Percentiles rank a stretch among this genome's conserved stretches.
Evolutionary conservation across 2,329 filamentous ascomycete genomes (phyloP).

Genomic region (Pseudopithomyces chartarum): DNA sequence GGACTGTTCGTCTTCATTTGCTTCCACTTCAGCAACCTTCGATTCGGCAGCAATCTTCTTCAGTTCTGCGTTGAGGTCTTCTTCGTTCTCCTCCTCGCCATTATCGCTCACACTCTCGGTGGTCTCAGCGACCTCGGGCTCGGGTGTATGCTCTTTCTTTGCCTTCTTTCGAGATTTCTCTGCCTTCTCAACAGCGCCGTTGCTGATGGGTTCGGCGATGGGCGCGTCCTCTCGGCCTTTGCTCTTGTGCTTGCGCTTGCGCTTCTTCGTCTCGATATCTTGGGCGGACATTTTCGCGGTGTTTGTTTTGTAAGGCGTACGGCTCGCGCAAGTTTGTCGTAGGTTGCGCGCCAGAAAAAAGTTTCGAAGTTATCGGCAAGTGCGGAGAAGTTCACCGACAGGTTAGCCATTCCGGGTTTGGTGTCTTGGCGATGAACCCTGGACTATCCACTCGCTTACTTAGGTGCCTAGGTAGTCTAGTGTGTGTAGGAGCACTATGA

Average conservation of each 20-base stretch:
- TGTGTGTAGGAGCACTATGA: no score
- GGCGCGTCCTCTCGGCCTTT: conserved; percentile 36
- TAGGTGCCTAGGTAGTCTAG: no score
- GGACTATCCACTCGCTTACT: not conserved
- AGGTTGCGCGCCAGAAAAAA: conserved; percentile 29
- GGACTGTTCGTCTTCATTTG: conserved; percentile 36
- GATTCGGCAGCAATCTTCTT: conserved; percentile 37
- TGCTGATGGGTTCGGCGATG: conserved; percentile 37
- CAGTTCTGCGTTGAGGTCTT: conserved; percentile 41
- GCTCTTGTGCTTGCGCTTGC: conserved; percentile 54
- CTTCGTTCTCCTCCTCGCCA: conserved; percentile 40
- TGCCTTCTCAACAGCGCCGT: conserved; percentile 32
- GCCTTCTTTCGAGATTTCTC: conserved; percentile 48
- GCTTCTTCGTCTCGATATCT: conserved; percentile 51
- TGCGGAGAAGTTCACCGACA: conserved; percentile 5
- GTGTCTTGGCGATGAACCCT: not conserved
- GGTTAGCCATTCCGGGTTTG: conserved; percentile 3
- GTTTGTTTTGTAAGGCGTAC: conserved; percentile 1
- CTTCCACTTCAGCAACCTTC: conserved; percentile 28
- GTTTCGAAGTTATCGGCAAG: conserved; percentile 19
- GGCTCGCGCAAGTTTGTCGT: conserved; percentile 15
- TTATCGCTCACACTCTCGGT: conserved; percentile 24
- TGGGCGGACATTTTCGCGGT: conserved; percentile 41
- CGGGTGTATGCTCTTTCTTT: conserved; percentile 45
- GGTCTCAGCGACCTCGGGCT: conserved; percentile 31